These are phyloP conservation scores for Centaurea solstitialis DNA, from an alignment of 129 eudicot genomes.

Conservation along the genomic window DNA sequence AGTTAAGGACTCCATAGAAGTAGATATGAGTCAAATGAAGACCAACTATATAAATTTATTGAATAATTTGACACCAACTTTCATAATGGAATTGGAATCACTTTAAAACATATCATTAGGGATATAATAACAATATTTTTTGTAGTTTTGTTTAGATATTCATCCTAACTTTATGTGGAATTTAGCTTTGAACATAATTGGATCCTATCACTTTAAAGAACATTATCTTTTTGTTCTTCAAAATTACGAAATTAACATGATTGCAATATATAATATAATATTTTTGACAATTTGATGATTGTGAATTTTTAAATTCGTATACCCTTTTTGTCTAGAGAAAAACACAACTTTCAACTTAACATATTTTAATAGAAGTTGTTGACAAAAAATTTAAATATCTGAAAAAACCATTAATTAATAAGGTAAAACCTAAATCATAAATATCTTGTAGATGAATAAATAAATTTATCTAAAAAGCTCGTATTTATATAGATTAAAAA, in stretches of 20 bases:
- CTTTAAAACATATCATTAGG: slow-evolving; percentile 7
- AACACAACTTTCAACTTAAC: not conserved
- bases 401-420: not conserved
- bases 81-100: slow-evolving; percentile 19
- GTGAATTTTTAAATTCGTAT: not conserved
- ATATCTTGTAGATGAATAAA: too few species aligned
- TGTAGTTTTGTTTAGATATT: not conserved
- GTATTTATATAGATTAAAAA: too few species aligned
- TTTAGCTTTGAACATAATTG: not conserved
- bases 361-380: not conserved
- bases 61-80: slow-evolving; percentile 1
- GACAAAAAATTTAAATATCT: not conserved
- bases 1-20: too few species aligned
- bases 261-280: not conserved
- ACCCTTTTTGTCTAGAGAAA: not conserved
- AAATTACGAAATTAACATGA: not conserved
- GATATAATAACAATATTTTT: slow-evolving; percentile 3
- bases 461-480: too few species aligned
- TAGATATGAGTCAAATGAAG: too few species aligned
- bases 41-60: not conserved
- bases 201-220: not conserved
- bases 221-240: not conserved
- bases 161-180: slow-evolving; percentile 9
- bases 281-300: not conserved
- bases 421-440: not conserved